Evolutionary conservation across 768 basidiomycete genomes (phyloP), one percentile per base, ranked within the genome.

Genomic region (Lentinus brumalis): DNA sequence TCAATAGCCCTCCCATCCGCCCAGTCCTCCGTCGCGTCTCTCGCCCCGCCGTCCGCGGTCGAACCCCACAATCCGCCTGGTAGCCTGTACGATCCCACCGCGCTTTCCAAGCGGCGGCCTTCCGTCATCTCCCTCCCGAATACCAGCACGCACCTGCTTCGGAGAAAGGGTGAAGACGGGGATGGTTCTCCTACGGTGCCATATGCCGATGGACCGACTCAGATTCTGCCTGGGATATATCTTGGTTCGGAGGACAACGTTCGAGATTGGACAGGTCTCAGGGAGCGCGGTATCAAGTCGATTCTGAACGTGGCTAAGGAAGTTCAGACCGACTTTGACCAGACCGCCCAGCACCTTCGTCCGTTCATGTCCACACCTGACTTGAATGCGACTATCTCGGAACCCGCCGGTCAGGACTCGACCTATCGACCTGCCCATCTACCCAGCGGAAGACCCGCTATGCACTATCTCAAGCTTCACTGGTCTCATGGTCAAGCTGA

Each of bases 401-500:
- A 76, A 31, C 50, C 76, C 11, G 29, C 42, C 62, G 51, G 35
- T 45, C 44, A 52, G 21, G 74, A 81, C 26, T 71, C 83, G 12
- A 85, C 86, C 26, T 89, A 86, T 71, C 84, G 87, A 67, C 85
- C 88, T 12, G 79, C 91, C 2, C 84, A 92, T 72, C 69, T 83
- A 9, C 76, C 83, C 39, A 86, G 78, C 51, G 92, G 90, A 56
- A 82, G 91, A 65, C 92, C 93, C 0, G 81, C 80, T 16, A 85
- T 94, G 82, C 86, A 93, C 73, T 95, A 96, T 71, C 87, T 94
- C 75, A 94, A 93, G 73, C 83, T 96, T 30, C 82, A 83, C 53
- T 96, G 94, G 95, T 94, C 92, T 26, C 94, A 96, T 71, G 94
- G 94, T n/a, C 92, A 96, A 75, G 82, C 89, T 57, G 89, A 96